phyloP scores from a whole-genome alignment of 805 yeast species.

The Yamadazyma scolyti region DNA sequence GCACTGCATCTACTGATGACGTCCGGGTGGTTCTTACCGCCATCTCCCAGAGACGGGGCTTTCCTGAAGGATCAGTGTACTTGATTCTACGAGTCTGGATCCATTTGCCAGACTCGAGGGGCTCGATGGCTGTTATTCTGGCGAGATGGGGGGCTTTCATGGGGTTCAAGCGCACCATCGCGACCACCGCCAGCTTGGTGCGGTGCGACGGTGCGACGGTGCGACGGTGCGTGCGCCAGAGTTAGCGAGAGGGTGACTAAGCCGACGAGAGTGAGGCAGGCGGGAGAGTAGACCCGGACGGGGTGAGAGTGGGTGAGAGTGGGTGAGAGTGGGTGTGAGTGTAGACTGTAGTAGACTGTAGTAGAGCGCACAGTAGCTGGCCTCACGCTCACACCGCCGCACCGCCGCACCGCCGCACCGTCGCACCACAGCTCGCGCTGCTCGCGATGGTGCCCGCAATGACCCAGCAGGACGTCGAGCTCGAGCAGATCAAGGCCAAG shows the following conservation, averaged over 20 bases:
- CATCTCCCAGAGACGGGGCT: slow-evolving; percentile 80
- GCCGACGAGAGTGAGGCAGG: too few species aligned
- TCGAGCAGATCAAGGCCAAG: slow-evolving; percentile 49
- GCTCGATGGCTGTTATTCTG: slow-evolving; percentile 26
- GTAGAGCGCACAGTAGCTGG: too few species aligned
- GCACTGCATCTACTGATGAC: slow-evolving; percentile 82
- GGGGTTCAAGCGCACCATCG: neutral
- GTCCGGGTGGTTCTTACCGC: slow-evolving; percentile 78
- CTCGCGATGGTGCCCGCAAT: neutral
- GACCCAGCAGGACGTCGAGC: slow-evolving; percentile 22
- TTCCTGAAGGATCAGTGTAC: slow-evolving; percentile 71
- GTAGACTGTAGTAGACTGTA: too few species aligned
- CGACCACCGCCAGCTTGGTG: too few species aligned
- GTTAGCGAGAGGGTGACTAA: too few species aligned
- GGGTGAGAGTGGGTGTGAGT: too few species aligned
- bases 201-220: too few species aligned
- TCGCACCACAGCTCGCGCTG: neutral
- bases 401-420: too few species aligned
- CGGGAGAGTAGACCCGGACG: too few species aligned
- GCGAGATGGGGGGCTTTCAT: slow-evolving; percentile 12
- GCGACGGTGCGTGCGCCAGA: too few species aligned
- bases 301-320: too few species aligned
- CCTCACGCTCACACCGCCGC: too few species aligned
- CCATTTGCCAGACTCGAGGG: slow-evolving; percentile 39
- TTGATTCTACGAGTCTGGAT: slow-evolving; percentile 58